phyloP scores from a whole-genome alignment of 768 basidiomycete species.

The Pleurotus sapidus region DNA sequence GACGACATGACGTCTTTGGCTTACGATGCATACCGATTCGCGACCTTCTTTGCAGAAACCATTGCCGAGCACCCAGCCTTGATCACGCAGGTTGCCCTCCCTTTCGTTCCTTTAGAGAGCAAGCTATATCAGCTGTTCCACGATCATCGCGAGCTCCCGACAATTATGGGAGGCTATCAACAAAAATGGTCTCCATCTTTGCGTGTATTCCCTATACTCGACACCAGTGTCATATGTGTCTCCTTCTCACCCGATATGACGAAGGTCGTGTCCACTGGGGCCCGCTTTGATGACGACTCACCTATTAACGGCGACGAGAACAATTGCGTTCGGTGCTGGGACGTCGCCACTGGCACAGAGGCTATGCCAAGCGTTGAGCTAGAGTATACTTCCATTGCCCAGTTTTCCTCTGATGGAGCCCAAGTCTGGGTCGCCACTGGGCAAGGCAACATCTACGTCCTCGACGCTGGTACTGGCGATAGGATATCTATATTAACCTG shows the following conservation, averaged over 20 bases:
- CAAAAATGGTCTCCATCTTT: constrained; percentile 1
- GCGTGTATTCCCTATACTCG: constrained; percentile 5
- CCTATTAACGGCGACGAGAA: constrained; percentile 3
- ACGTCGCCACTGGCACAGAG: constrained; percentile 4
- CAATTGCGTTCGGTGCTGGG: constrained; percentile 6
- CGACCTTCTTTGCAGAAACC: constrained; percentile 1
- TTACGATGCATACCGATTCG: constrained; percentile 6
- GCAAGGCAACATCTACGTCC: neutral
- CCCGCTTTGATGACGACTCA: neutral
- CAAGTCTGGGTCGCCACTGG: neutral
- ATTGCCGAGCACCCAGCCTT: constrained; percentile 5
- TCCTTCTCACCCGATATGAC: constrained; percentile 6
- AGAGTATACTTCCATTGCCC: neutral
- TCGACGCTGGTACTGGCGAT: neutral
- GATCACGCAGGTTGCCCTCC: constrained; percentile 6
- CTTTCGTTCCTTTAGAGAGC: constrained; percentile 2
- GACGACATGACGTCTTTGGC: neutral
- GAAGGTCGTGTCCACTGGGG: constrained; percentile 1
- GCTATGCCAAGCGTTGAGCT: constrained; percentile 1
- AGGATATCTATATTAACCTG: neutral
- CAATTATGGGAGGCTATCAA: neutral
- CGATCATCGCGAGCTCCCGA: neutral
- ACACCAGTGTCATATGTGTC: constrained; percentile 5
- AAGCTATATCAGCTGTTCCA: neutral
- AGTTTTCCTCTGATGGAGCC: neutral